Evolutionary conservation across 2,329 filamentous ascomycete genomes (phyloP), one percentile per base, ranked within the genome.

Genomic region (Aspergillus sp.): DNA sequence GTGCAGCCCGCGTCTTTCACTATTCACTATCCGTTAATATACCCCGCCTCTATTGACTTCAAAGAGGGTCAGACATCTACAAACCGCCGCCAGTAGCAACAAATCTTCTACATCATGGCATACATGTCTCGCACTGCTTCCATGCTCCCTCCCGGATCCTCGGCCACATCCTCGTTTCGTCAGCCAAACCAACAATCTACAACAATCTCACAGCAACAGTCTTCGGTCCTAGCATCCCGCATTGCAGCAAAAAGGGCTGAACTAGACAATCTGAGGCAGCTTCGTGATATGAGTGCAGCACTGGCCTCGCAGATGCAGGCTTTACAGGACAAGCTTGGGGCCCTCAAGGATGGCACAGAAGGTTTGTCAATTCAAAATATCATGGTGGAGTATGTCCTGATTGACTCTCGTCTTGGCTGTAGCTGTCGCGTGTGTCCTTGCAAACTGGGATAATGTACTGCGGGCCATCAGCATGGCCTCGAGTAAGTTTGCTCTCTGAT

Each of bases 371-470:
- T 39, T 53, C 61, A 66, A 67, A 41, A 57, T 41, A 51, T 60
- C 49, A 17, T 23, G 17, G 19, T 30, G 4, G 11, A 15, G 15
- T 15, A 2, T 52, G 42, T 21, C 39, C 54, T 60, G 41, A 49
- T 17, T 11, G 38, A 27, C 47, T 19, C 61, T 51, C 13, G 27
- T 48, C 6, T 44, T 58, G 11, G n/a, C 36, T 13, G 13, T 71
- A 86, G 86, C 86, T 62, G 84, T 89, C 59, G 86, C 86, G 57
- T 84, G 83, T 49, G 86, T 89, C n/a, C 79, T 89, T 69, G 83
- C 84, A 41, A 89, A 88, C 70, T 89, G 86, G 86, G 83, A 86
- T 56, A 87, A 86, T 66, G 86, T 89, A 27, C 73, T 89, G 52
- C 78, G 84, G 54, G 86, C 86, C 48, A 87, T 89, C 61, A 82